Conservation (phyloP, 2,329 filamentous ascomycete species). For the Thelonectria blattea region DNA sequence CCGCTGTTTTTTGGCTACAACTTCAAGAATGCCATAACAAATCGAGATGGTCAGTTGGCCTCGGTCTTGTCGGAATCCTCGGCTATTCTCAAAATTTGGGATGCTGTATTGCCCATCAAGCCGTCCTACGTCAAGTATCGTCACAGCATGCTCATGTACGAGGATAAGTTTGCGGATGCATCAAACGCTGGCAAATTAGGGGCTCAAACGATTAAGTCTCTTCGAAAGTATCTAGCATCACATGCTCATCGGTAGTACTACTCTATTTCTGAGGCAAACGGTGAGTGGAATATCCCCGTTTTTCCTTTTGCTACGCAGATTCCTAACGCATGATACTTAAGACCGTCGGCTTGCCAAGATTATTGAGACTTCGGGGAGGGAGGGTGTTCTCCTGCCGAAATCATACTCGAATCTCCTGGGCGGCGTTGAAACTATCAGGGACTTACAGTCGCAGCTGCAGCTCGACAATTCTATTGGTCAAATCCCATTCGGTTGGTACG, state of each 20-base stretch:
- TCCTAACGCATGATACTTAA: not conserved
- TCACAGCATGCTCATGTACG: constrained; percentile 19
- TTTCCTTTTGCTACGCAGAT: not conserved
- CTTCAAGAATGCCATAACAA: not conserved
- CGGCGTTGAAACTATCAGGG: too few species aligned
- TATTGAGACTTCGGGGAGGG: not conserved
- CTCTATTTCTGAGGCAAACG: constrained; percentile 9
- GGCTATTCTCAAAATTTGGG: constrained; percentile 25
- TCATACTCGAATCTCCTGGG: not conserved
- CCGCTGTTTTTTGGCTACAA: constrained; percentile 25
- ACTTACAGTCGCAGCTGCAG: not conserved
- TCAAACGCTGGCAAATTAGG: constrained; percentile 1
- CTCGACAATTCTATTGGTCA: too few species aligned
- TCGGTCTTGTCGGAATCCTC: not conserved
- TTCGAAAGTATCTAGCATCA: constrained; percentile 10
- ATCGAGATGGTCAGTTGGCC: constrained; percentile 3
- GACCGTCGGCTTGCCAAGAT: not conserved
- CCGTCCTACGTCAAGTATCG: constrained; percentile 8
- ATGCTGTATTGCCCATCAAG: constrained; percentile 2
- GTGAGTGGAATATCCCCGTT: not conserved
- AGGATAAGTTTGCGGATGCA: constrained; percentile 18
- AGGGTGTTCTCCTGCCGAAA: not conserved
- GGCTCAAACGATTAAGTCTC: not conserved
- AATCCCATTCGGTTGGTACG: too few species aligned
- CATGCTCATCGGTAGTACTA: constrained; percentile 24